phyloP scores from a whole-genome alignment of 371 early-diverging fungal species.

The Rhizopus stolonifer region DNA sequence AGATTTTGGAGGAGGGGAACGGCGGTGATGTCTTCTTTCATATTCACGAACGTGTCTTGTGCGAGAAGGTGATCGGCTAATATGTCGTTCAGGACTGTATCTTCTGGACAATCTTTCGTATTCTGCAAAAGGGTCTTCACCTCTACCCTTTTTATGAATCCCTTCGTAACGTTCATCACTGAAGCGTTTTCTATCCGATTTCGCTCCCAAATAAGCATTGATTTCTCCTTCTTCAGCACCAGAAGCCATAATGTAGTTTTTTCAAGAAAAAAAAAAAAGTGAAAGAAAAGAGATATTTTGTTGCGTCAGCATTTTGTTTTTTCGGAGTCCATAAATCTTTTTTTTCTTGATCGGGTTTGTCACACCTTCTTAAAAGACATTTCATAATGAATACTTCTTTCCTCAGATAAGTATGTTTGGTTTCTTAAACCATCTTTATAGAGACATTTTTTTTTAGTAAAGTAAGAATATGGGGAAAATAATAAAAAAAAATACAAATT shows the following conservation, averaged over 20 bases:
- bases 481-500: too few species aligned
- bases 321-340: too few species aligned
- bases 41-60: constrained; percentile 19
- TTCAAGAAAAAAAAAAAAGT: neutral
- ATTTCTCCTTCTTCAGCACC: constrained; percentile 26
- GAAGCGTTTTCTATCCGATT: constrained; percentile 4
- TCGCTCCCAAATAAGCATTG: constrained; percentile 4
- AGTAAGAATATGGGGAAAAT: too few species aligned
- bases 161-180: constrained; percentile 3
- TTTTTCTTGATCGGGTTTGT: too few species aligned
- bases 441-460: too few species aligned
- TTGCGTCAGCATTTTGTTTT: neutral
- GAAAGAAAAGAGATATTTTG: neutral
- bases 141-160: constrained; percentile 5
- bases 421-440: too few species aligned
- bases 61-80: constrained; percentile 4
- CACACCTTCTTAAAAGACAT: too few species aligned
- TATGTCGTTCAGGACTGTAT: constrained; percentile 4
- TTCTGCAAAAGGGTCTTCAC: constrained; percentile 42
- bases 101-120: constrained; percentile 36
- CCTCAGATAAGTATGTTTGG: too few species aligned
- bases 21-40: constrained; percentile 14
- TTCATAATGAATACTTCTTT: too few species aligned
- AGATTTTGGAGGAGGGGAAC: neutral
- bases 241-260: neutral